These are phyloP conservation scores for Ceratocystis diversiconidia DNA, from an alignment of 2,329 filamentous ascomycete species.

Conservation along the genomic window DNA sequence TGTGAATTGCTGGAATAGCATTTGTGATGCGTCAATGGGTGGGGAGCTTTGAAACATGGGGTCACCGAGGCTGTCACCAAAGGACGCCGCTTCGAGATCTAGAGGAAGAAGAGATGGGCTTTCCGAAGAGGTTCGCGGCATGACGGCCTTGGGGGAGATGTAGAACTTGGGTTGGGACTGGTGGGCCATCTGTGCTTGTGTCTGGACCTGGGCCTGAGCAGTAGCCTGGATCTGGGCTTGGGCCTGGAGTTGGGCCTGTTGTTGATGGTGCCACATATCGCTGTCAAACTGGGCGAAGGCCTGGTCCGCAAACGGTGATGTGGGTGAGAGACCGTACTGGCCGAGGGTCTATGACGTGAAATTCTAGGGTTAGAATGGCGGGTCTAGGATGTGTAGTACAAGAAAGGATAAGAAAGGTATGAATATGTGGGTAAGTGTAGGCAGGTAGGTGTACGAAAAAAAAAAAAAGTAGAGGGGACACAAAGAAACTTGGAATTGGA, in stretches of 20 bases:
- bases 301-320: slow-evolving; percentile 12
- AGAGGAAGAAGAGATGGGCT: slow-evolving; percentile 13
- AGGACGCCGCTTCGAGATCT: slow-evolving; percentile 9
- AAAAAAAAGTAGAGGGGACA: background rate
- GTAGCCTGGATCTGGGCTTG: background rate
- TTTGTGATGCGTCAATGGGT: slow-evolving; percentile 8
- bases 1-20: slow-evolving; percentile 13
- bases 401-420: background rate
- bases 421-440: background rate
- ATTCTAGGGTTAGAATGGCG: background rate
- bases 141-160: slow-evolving; percentile 14
- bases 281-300: slow-evolving; percentile 2
- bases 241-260: background rate
- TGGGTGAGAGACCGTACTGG: slow-evolving; percentile 8
- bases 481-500: too few relatives aligned
- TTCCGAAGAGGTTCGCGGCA: slow-evolving; percentile 14
- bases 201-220: background rate
- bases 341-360: background rate
- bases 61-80: slow-evolving; percentile 7
- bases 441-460: background rate
- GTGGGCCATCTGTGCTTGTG: background rate
- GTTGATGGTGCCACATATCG: slow-evolving; percentile 13
- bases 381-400: background rate
- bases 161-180: slow-evolving; percentile 10
- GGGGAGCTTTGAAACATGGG: slow-evolving; percentile 11